phyloP scores from a whole-genome alignment of 495 filamentous ascomycete species.

The Bombardia bombarda region DNA sequence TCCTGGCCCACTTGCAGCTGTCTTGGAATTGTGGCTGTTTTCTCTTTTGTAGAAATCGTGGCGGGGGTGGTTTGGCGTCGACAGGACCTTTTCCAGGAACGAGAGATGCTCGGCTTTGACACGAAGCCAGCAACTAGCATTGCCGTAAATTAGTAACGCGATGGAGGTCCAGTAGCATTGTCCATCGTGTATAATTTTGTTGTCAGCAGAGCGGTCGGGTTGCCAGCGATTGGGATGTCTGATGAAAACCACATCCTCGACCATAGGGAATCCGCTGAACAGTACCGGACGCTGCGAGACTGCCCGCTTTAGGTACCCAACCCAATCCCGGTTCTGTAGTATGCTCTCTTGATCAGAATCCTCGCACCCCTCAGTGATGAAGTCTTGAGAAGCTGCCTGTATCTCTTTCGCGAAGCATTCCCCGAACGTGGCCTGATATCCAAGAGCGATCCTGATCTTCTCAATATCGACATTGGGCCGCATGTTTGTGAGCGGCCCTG shows the following conservation, averaged over 20 bases:
- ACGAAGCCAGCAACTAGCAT: conserved; percentile 10
- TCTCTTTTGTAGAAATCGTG: conserved; percentile 10
- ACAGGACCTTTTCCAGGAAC: conserved; percentile 10
- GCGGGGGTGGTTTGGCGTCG: conserved; percentile 12
- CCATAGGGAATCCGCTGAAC: conserved; percentile 8
- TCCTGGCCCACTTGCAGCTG: neutral
- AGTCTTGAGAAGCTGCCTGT: neutral
- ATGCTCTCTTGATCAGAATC: neutral
- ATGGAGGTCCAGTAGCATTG: conserved; percentile 15
- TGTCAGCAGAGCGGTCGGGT: neutral
- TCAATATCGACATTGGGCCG: too few species aligned
- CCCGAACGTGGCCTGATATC: neutral
- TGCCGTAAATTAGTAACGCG: conserved; percentile 15
- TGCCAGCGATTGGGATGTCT: conserved; percentile 13
- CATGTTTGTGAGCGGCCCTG: too few species aligned
- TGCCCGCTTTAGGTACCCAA: neutral
- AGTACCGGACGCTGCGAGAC: neutral
- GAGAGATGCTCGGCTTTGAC: conserved; percentile 23
- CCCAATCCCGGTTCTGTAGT: neutral
- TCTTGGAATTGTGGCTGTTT: neutral
- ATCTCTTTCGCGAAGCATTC: neutral
- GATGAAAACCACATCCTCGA: conserved; percentile 14
- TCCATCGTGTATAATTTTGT: conserved; percentile 4
- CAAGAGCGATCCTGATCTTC: neutral
- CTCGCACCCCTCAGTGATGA: neutral